Percentiles rank a stretch among this genome's conserved stretches.
These are phyloP conservation scores for Auriscalpium orientale DNA, from an alignment of 768 basidiomycete genomes.

Conservation along the genomic window DNA sequence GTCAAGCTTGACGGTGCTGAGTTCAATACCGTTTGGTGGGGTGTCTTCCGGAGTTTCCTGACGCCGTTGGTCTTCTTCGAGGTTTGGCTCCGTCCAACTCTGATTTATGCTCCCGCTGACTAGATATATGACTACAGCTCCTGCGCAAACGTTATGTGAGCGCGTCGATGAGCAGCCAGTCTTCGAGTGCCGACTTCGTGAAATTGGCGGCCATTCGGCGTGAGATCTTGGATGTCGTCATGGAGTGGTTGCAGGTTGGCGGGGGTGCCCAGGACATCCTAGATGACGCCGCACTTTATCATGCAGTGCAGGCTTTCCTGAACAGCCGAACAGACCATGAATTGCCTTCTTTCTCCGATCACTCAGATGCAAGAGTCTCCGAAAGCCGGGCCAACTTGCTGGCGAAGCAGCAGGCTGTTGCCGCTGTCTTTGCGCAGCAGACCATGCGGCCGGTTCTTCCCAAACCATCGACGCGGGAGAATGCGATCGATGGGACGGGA, in stretches of 20 bases:
- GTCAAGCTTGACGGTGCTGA: slow-evolving; percentile 66
- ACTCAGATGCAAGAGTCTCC: slow-evolving; percentile 1
- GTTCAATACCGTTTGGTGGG: slow-evolving; percentile 79
- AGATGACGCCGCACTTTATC: slow-evolving; percentile 60
- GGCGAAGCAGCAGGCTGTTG: not conserved
- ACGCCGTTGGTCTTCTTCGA: slow-evolving; percentile 80
- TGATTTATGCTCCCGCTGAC: not conserved
- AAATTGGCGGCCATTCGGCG: slow-evolving; percentile 44
- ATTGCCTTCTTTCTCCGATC: slow-evolving; percentile 27
- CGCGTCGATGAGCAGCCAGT: slow-evolving; percentile 36
- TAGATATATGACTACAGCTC: slow-evolving; percentile 35
- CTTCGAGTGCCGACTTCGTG: slow-evolving; percentile 38
- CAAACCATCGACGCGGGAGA: not conserved
- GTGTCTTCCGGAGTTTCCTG: slow-evolving; percentile 73
- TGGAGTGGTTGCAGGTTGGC: slow-evolving; percentile 66
- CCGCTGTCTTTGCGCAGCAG: slow-evolving; percentile 4
- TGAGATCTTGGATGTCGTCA: slow-evolving; percentile 57
- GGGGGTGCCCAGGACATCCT: slow-evolving; percentile 75
- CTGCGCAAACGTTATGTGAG: slow-evolving; percentile 67
- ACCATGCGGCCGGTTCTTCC: slow-evolving; percentile 8
- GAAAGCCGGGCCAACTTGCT: slow-evolving; percentile 6
- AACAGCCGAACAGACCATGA: slow-evolving; percentile 45
- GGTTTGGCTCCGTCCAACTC: slow-evolving; percentile 34
- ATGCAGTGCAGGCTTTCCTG: slow-evolving; percentile 53
- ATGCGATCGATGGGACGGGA: not conserved